Percentiles rank a stretch among this genome's conserved stretches.
Conservation (phyloP, 768 basidiomycete species). For the Mycena latifolia region DNA sequence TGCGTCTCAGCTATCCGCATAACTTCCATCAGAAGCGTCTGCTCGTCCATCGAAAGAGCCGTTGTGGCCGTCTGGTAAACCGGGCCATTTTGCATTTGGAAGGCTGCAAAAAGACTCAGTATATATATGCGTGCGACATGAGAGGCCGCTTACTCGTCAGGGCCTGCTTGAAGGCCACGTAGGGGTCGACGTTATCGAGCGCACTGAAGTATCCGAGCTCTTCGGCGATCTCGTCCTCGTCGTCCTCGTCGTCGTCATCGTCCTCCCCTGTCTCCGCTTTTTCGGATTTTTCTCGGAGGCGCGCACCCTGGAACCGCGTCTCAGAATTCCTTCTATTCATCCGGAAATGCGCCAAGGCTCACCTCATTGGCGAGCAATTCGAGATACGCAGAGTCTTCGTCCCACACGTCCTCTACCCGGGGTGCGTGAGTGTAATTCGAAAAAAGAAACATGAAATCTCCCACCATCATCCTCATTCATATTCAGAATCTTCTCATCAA, state of each 20-base stretch:
- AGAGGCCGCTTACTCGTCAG: constrained; percentile 69
- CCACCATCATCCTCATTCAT: constrained; percentile 78
- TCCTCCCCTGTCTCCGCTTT: constrained; percentile 67
- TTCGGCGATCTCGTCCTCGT: constrained; percentile 77
- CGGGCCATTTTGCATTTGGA: constrained; percentile 79
- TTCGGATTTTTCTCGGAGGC: constrained; percentile 74
- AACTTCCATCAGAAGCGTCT: constrained; percentile 87
- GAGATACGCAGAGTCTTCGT: constrained; percentile 89
- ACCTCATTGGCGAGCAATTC: constrained; percentile 90
- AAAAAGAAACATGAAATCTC: constrained; percentile 5
- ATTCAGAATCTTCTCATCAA: constrained; percentile 69
- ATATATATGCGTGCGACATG: not conserved
- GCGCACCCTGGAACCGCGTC: constrained; percentile 65
- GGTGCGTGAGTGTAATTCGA: constrained; percentile 16
- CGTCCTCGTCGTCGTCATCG: constrained; percentile 63
- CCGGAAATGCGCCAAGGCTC: constrained; percentile 33
- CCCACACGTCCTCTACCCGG: constrained; percentile 85
- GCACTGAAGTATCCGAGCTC: constrained; percentile 90
- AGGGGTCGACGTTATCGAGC: constrained; percentile 84
- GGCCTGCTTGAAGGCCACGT: constrained; percentile 82
- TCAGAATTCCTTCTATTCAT: not conserved
- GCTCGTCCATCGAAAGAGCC: constrained; percentile 77
- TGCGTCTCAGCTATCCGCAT: constrained; percentile 76
- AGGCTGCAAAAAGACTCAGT: constrained; percentile 55
- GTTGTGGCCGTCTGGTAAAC: constrained; percentile 83